Evolutionary conservation across 768 basidiomycete species (phyloP), one percentile per base, ranked within the genome.

Genomic region (Chiua virens): DNA sequence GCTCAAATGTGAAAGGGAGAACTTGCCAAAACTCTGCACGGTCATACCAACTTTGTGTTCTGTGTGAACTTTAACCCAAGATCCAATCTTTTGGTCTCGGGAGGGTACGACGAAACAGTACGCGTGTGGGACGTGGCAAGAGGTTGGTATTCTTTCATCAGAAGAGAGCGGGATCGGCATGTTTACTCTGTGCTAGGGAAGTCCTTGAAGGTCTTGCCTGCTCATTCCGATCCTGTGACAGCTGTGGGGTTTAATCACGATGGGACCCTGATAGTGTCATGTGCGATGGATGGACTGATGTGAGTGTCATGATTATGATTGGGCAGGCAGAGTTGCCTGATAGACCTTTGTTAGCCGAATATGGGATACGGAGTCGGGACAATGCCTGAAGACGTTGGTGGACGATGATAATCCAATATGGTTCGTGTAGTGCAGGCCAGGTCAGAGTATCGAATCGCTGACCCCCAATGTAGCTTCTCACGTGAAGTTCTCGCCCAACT

Each of bases 201-300:
- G 64, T 83, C 85, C n/a, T 70, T 98, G 64, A 87, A 90, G 67
- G 83, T 89, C 15, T 75, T 98, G 9, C 93, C 95, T 30, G 97
- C 97, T 3, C 97, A 98, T 74, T 95, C 95, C 3, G 97, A 98
- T 69, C 95, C 97, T 13, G 92, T 98, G 28, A 96, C 93, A 38
- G 87, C 91, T 11, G 93, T 98, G 7, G 82, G 83, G 51, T 99
- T 97, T 77, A 98, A 91, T 68, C 82, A 87, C 57, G 96, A 98
- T 57, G 97, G 97, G 7, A 95, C 92, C 8, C 83, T 98, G 57
- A 87, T 99, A 23, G 89, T 92, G 3, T 96, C 93, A 17, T 92
- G 90, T 59, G 91, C 93, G 11, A 96, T 94, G 87, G 97, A 99
- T 68, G 97, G 96, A 6, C 71, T 98, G 38, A 96, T 98, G 97